Evolutionary conservation across 306 rosid genomes (phyloP), one percentile per base, ranked within the genome.

Genomic region (Leucaena leucocephala): DNA sequence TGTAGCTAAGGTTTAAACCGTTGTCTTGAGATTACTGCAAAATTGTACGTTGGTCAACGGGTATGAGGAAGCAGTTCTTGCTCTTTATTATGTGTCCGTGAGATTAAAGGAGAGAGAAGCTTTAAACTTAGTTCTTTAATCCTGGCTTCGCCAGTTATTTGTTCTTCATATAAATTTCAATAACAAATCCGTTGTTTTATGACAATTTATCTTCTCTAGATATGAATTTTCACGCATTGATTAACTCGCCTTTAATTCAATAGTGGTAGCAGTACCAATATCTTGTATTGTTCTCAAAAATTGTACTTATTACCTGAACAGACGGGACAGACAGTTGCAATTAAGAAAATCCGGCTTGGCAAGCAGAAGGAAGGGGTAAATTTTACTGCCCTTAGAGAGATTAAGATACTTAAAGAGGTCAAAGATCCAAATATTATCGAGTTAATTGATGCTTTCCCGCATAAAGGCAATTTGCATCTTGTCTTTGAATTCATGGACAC

Each of bases 401-500:
- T 92, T 71, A 94, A 94, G 76, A 81, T 94, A 36, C 94, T 94
- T 16, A 90, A 94, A 83, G 98, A 94, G 84, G 90, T 94, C 61
- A 94, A 90, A 65, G 87, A 88, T 87, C 92, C 97, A 4, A 89
- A 88, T 74, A 92, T 94, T 17, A 94, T 94, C 80, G 97, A 94
- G 89, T 87, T 94, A 81, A 92, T 85, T 70, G 98, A 94, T 63
- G 90, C 97, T 0, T 94, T 94, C 87, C 94, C 94, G 0, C 97
- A 92, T 75, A 94, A 94, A 80, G 98, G 89, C 55, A 94, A 94
- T 85, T 86, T 94, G 97, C 98, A 94, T 84, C 97, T 94, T 55
- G 98, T 90, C 65, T 94, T 94, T 74, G 97, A 94, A 63, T 94
- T 94, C 87, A 94, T 94, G 97, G 97, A 94, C 86, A 94, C 97